Base-by-base conservation (phyloP, 1,284 basidiomycete genomes). In the Xerocomus nothofagi region DNA sequence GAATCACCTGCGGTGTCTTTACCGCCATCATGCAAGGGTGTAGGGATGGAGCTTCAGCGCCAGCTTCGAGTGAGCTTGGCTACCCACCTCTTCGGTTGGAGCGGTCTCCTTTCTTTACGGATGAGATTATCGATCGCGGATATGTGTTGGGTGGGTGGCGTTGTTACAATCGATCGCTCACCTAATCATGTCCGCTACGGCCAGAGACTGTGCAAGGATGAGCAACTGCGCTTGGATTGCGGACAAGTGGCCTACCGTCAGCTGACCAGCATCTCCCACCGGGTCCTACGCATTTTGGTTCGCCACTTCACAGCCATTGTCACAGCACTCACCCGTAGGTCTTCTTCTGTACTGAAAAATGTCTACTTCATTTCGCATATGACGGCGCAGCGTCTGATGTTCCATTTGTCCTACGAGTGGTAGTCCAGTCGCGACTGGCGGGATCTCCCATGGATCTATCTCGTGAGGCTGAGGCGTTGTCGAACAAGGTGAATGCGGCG, bases 71-170 rank as follows among this genome's bases (percentile, higher is more conserved):
- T 62, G 32, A 82, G 80, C 51, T 60, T 88, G 14, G 59, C 67
- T 1, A 73, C 71, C 17, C 77, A 84, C 61, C 65, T 89, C 23
- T 87, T 82, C 61, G 84, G 86, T 3, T 81, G 76, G 72, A 73
- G 80, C 49, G 61, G 63, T 39, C 60, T 86, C 20, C 64, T 79
- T 36, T 73, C 72, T 0, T 66, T 82, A 39, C 76, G 84, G 37
- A 71, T 86, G 67, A 72, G 75, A 40, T 71, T 87, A 47, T 73
- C 76, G 9, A 58, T 87, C 23, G 78, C 84, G 1, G 79, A 81
- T 65, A 82, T 79, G 57, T 79, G 79, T 54, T 82, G 84, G 81
- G 86, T 88, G 50, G 38, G 79, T 68, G 33, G 40, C 47, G 38
- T 37, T 39, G 29, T 31, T 44, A 20, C 38, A 39, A 40, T 47